Base-by-base conservation (phyloP, 176 grass and related monocot species). In the Oryza meyeriana region DNA sequence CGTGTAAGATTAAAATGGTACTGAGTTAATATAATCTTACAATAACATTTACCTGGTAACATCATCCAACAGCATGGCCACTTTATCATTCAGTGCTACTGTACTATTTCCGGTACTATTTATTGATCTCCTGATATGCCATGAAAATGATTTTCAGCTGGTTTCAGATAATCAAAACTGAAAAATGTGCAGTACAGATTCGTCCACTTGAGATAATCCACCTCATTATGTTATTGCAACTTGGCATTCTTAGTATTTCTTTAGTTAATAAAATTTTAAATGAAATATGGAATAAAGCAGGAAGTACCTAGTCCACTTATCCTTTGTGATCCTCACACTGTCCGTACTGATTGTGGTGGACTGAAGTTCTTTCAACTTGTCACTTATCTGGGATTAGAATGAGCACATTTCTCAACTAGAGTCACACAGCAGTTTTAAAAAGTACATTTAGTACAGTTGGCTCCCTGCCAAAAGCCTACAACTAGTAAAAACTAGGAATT, bases 361-460 rank as follows among this genome's bases (percentile, higher is more conserved):
- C 66, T 89, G 88, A 78, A 94, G 92, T 64, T 94, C 90, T 86
- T 87, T 89, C 76, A 94, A 75, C 85, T 89, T 88, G 35, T 69
- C 78, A 44, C 77, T 89, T 75, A 97, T 86, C 88, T 97, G 61
- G 28, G 71, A 61, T 81, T 72, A 80, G 58, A 87, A 80, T 63
- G 70, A 76, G 6, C 17, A 39, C 47, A 72, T 35, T 35, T 47
- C 55, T 78, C 14, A 57, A 66, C 24, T 77, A 72, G 50, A 12
- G 50, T 9, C 71, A 71, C 10, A 69, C 18, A 40, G 14, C 10
- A 72, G 58, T 64, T 31, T 57, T 70, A 59, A 25, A 61, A 34
- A 16, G 39, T 76, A 35, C 24, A 82, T 7, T 30, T 64, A 63
- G 17, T 82, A 70, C 20, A 30, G 29, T 45, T 48, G 39, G 34